A percentile compares a stretch with the other conserved stretches of the same genome.
Evolutionary conservation across 2,329 filamentous ascomycete genomes (phyloP).

Genomic region (Sporothrix protearum): DNA sequence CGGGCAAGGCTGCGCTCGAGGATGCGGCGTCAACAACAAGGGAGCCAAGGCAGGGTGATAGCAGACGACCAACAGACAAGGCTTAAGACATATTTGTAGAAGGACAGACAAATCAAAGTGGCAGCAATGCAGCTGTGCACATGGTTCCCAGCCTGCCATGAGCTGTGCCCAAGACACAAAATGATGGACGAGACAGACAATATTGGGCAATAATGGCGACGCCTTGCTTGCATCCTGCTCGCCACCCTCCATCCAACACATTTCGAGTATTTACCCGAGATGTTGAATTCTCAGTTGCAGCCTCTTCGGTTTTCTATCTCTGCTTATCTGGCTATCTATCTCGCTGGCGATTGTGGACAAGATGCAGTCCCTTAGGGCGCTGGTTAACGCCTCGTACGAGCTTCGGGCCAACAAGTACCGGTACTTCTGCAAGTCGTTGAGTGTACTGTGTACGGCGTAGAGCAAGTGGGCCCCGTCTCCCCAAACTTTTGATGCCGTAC

Average conservation of each 20-base stretch:
- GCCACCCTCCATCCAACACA: not conserved
- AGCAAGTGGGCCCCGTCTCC: not conserved
- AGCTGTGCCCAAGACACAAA: not conserved
- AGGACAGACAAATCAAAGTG: not conserved
- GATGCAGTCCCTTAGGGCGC: not conserved
- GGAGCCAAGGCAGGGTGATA: not conserved
- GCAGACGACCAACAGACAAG: not conserved
- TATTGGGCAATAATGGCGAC: conserved; percentile 6
- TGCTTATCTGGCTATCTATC: not conserved
- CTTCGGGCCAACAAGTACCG: conserved; percentile 13
- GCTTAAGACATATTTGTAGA: conserved; percentile 1
- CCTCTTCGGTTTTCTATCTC: not conserved
- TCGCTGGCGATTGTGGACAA: not conserved
- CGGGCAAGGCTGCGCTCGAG: not conserved
- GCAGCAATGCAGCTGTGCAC: too few species aligned
- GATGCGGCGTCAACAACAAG: not conserved
- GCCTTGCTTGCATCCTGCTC: not conserved
- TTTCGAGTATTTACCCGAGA: not conserved
- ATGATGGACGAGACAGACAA: not conserved
- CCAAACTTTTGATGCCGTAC: conserved; percentile 11
- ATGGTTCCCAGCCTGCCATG: not conserved
- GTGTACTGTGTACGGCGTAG: not conserved
- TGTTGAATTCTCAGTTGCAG: not conserved
- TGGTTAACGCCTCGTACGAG: conserved; percentile 15
- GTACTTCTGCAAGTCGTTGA: conserved; percentile 15